Conservation (phyloP, 2,329 filamentous ascomycete species). For the Fusarium cicatricum region DNA sequence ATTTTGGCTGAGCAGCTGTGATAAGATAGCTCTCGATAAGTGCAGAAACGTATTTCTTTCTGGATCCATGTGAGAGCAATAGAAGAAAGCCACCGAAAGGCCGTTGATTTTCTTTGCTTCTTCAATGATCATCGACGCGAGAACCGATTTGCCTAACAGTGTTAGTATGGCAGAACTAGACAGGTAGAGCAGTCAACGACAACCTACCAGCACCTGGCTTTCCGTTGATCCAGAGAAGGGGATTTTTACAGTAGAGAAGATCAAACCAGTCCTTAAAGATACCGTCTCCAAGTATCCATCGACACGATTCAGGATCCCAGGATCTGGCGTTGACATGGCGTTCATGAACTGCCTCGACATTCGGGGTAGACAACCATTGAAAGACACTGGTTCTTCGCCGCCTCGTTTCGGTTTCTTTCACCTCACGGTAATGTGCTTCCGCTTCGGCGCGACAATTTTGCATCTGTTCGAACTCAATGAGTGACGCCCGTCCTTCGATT, state of each 20-base stretch:
- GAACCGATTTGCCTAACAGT: not conserved
- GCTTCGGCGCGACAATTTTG: not conserved
- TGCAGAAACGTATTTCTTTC: not conserved
- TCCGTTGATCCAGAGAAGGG: not conserved
- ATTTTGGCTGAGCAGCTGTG: not conserved
- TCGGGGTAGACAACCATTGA: not conserved
- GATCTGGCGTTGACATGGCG: not conserved
- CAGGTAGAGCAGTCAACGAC: not conserved
- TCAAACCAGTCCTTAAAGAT: not conserved
- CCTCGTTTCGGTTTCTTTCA: not conserved
- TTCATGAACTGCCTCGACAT: not conserved
- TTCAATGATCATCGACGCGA: not conserved
- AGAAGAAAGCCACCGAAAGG: not conserved
- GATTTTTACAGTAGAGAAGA: not conserved
- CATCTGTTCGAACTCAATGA: not conserved
- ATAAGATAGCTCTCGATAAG: not conserved
- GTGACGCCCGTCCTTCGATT: not conserved
- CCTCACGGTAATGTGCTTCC: not conserved
- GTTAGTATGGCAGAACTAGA: constrained; percentile 14
- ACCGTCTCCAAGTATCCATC: not conserved
- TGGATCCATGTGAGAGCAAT: not conserved
- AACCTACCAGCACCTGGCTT: not conserved
- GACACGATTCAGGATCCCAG: not conserved
- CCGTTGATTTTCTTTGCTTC: not conserved
- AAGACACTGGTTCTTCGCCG: not conserved